phyloP scores from a whole-genome alignment of 1,139 yeast species.

The Lodderomyces margitis region DNA sequence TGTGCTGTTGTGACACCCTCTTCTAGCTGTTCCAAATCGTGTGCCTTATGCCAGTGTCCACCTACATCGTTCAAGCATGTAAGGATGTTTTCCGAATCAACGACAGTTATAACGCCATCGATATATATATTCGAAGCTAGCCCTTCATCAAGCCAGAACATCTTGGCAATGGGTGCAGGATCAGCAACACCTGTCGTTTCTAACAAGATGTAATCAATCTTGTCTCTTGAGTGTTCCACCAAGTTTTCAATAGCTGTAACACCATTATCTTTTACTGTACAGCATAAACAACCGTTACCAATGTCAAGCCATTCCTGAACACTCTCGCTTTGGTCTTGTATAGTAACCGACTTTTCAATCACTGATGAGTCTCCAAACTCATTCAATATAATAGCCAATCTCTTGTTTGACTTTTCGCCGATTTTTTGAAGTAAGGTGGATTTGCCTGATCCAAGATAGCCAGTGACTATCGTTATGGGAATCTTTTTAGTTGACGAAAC shows the following conservation, averaged over 20 bases:
- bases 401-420: constrained; percentile 64
- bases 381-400: constrained; percentile 85
- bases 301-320: constrained; percentile 94
- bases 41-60: constrained; percentile 52
- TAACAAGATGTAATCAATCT: constrained; percentile 81
- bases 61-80: constrained; percentile 70
- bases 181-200: constrained; percentile 99
- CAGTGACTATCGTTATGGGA: constrained; percentile 91
- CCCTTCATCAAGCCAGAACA: constrained; percentile 97
- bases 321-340: constrained; percentile 55
- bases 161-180: constrained; percentile 93
- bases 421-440: constrained; percentile 78
- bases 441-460: constrained; percentile 94
- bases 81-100: constrained; percentile 72
- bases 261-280: constrained; percentile 93
- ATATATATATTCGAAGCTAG: constrained; percentile 78
- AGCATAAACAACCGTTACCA: constrained; percentile 95
- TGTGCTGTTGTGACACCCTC: constrained; percentile 79
- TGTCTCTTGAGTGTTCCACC: constrained; percentile 66
- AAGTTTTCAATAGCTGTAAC: constrained; percentile 90
- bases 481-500: constrained; percentile 41
- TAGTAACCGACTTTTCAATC: constrained; percentile 83
- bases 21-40: constrained; percentile 27
- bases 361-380: constrained; percentile 89
- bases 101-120: constrained; percentile 91